Percentiles rank a stretch among this genome's conserved stretches.
These are phyloP conservation scores for Phytopythium kandeliae DNA, from an alignment of 352 stramenopile genomes.

Conservation along the genomic window DNA sequence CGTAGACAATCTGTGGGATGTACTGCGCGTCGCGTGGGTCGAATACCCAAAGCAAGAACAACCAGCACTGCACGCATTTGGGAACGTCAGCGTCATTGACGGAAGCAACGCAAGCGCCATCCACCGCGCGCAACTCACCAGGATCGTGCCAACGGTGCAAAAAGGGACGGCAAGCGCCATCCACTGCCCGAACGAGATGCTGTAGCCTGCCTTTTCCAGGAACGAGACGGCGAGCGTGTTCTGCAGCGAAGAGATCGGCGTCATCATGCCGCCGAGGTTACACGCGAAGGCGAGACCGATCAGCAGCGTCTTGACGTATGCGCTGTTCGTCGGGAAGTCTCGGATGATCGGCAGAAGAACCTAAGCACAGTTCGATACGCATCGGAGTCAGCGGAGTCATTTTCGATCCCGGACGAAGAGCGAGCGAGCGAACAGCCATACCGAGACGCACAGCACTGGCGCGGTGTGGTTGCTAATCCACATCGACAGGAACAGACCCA, in stretches of 20 bases:
- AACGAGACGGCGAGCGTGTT: constrained; percentile 85
- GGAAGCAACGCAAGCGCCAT: neutral
- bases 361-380: constrained; percentile 12
- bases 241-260: constrained; percentile 89
- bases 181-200: constrained; percentile 88
- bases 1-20: constrained; percentile 91
- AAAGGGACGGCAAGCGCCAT: constrained; percentile 88
- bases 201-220: constrained; percentile 83
- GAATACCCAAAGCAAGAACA: constrained; percentile 84
- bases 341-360: constrained; percentile 85
- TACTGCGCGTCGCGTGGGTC: constrained; percentile 83
- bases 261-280: constrained; percentile 93
- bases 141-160: constrained; percentile 77
- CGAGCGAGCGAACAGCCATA: constrained; percentile 18
- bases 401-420: neutral
- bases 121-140: constrained; percentile 36
- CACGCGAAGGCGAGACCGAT: constrained; percentile 91
- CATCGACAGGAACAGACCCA: constrained; percentile 91
- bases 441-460: constrained; percentile 89
- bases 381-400: neutral
- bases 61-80: constrained; percentile 61
- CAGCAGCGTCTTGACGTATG: constrained; percentile 88
- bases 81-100: neutral
- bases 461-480: constrained; percentile 94
- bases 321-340: constrained; percentile 79